These are phyloP conservation scores for Akebia trifoliata DNA, from an alignment of 164 flowering plant species.

Conservation along the genomic window DNA sequence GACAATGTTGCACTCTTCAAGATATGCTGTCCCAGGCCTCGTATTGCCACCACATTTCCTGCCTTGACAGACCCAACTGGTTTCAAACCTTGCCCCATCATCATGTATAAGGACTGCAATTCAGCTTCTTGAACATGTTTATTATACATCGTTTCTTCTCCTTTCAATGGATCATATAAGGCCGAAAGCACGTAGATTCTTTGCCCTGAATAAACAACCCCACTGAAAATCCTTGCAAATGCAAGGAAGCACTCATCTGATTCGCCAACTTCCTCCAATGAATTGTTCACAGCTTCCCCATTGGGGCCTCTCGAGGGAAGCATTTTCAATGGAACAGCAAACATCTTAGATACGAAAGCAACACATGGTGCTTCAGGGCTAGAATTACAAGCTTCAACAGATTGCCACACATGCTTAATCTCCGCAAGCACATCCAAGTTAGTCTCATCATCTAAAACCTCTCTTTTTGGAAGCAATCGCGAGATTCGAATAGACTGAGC, in stretches of 20 bases:
- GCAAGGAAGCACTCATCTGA: conserved; percentile 90
- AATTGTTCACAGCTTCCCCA: conserved; percentile 45
- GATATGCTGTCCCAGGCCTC: conserved; percentile 83
- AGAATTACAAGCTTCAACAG: conserved; percentile 72
- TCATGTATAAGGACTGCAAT: conserved; percentile 67
- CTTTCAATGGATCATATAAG: conserved; percentile 72
- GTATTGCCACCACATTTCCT: conserved; percentile 81
- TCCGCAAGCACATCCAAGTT: conserved; percentile 48
- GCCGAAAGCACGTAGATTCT: conserved; percentile 79
- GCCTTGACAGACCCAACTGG: conserved; percentile 64
- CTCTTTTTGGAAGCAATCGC: conserved; percentile 72
- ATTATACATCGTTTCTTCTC: conserved; percentile 47
- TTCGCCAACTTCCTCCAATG: conserved; percentile 43
- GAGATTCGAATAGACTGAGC: conserved; percentile 69
- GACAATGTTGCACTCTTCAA: conserved; percentile 88
- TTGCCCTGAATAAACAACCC: conserved; percentile 61
- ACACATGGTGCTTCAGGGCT: conserved; percentile 71
- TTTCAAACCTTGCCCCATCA: conserved; percentile 93
- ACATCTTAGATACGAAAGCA: conserved; percentile 92
- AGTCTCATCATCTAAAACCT: conserved; percentile 25
- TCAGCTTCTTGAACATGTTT: conserved; percentile 84
- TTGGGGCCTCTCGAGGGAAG: conserved; percentile 53
- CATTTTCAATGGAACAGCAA: conserved; percentile 80
- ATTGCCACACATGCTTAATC: conserved; percentile 62
- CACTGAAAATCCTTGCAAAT: conserved; percentile 90